phyloP scores from a whole-genome alignment of 805 yeast species.

The Grigorovia transvaalensis region DNA sequence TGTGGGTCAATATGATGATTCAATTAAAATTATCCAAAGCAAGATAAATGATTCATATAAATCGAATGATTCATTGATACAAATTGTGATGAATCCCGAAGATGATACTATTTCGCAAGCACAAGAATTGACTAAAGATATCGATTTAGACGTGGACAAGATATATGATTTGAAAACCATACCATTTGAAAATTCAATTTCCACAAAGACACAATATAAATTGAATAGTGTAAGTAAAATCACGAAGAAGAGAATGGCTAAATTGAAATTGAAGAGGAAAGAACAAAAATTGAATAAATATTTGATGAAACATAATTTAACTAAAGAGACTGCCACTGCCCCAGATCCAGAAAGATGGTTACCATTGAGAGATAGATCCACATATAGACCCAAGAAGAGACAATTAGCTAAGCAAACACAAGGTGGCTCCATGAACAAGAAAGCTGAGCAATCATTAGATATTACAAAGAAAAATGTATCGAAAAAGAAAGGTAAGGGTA shows the following conservation, averaged over 20 bases:
- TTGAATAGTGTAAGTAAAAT: slow-evolving; percentile 11
- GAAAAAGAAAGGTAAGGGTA: slow-evolving; percentile 14
- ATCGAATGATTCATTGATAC: slow-evolving; percentile 9
- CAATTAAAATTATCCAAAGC: slow-evolving; percentile 11
- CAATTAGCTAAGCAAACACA: slow-evolving; percentile 43
- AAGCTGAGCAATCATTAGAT: slow-evolving; percentile 25
- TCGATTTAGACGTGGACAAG: slow-evolving; percentile 14
- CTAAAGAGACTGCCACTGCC: slow-evolving; percentile 2
- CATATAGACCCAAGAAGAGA: slow-evolving; percentile 67
- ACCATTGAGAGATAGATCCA: slow-evolving; percentile 75
- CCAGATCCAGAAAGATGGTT: slow-evolving; percentile 82
- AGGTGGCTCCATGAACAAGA: slow-evolving; percentile 46
- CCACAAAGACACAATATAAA: neutral
- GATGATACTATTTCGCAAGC: slow-evolving; percentile 10
- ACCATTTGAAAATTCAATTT: slow-evolving; percentile 11
- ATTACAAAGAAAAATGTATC: slow-evolving; percentile 12
- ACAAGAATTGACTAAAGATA: slow-evolving; percentile 9
- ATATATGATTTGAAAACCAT: slow-evolving; percentile 13
- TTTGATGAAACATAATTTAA: slow-evolving; percentile 21
- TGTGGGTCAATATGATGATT: slow-evolving; percentile 9
- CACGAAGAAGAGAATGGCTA: slow-evolving; percentile 25
- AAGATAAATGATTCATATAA: slow-evolving; percentile 2
- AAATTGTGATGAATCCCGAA: slow-evolving; percentile 6
- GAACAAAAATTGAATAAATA: slow-evolving; percentile 16
- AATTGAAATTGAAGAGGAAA: slow-evolving; percentile 12